phyloP scores from a whole-genome alignment of 768 basidiomycete genomes.

The Amanita pseudoporphyria region DNA sequence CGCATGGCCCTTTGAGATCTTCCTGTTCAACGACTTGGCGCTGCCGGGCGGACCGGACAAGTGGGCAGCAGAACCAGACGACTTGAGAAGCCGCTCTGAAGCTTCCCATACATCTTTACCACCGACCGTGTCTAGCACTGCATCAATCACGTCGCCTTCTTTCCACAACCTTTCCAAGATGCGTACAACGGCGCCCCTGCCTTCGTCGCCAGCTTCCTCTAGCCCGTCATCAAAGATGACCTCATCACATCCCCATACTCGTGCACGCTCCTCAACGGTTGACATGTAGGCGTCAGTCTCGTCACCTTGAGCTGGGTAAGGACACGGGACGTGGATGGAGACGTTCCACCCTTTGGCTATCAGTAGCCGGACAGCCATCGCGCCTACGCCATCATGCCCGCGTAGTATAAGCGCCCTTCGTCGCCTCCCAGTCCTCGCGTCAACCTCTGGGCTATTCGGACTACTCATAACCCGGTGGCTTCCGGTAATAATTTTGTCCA shows the following conservation, averaged over 20 bases:
- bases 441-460: slow-evolving; percentile 4
- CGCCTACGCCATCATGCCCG: slow-evolving; percentile 68
- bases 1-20: slow-evolving; percentile 15
- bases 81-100: slow-evolving; percentile 49
- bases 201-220: slow-evolving; percentile 24
- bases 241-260: slow-evolving; percentile 68
- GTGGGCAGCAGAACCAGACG: background rate
- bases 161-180: slow-evolving; percentile 41
- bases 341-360: slow-evolving; percentile 61
- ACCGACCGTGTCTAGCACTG: slow-evolving; percentile 75
- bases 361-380: slow-evolving; percentile 73
- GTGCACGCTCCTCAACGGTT: slow-evolving; percentile 41
- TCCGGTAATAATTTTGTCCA: background rate
- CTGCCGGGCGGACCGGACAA: slow-evolving; percentile 1
- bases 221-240: slow-evolving; percentile 60
- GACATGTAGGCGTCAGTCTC: slow-evolving; percentile 28
- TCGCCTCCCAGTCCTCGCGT: slow-evolving; percentile 18
- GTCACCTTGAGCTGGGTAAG: slow-evolving; percentile 16
- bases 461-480: background rate
- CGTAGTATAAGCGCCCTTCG: slow-evolving; percentile 50
- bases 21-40: slow-evolving; percentile 14
- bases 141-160: slow-evolving; percentile 63
- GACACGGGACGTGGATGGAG: slow-evolving; percentile 50
- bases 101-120: slow-evolving; percentile 75
- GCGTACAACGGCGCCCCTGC: slow-evolving; percentile 36